phyloP scores from a whole-genome alignment of 2,329 filamentous ascomycete genomes.

The Aspergillus felis region DNA sequence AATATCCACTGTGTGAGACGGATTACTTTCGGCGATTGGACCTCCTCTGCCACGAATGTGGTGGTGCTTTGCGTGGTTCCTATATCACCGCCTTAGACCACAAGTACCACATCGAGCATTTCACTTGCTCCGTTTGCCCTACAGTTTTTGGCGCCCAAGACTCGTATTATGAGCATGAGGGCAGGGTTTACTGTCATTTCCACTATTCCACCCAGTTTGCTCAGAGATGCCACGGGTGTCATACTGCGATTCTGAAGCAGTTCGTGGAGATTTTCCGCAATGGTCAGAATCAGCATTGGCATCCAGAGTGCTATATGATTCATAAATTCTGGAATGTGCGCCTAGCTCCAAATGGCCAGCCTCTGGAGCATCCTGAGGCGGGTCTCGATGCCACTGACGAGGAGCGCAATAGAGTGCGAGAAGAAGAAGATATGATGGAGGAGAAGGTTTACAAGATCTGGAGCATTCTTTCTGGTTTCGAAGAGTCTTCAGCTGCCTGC shows the following conservation, averaged over 20 bases:
- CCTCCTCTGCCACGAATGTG: slow-evolving; percentile 86
- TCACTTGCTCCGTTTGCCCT: slow-evolving; percentile 93
- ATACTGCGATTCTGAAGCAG: slow-evolving; percentile 95
- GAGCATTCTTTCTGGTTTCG: slow-evolving; percentile 95
- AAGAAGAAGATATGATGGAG: slow-evolving; percentile 90
- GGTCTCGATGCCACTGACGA: slow-evolving; percentile 60
- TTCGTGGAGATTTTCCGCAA: slow-evolving; percentile 99
- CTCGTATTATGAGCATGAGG: slow-evolving; percentile 98
- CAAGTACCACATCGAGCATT: slow-evolving; percentile 99
- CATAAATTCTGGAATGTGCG: slow-evolving; percentile 99
- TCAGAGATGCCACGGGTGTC: slow-evolving; percentile 92
- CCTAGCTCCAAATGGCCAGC: slow-evolving; percentile 60
- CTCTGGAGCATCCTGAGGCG: slow-evolving; percentile 41
- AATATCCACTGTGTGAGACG: slow-evolving; percentile 95
- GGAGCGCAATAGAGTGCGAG: slow-evolving; percentile 70
- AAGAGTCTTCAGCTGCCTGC: slow-evolving; percentile 95
- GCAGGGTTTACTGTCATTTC: slow-evolving; percentile 95
- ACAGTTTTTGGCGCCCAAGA: slow-evolving; percentile 98
- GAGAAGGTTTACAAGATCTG: slow-evolving; percentile 97
- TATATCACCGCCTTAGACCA: slow-evolving; percentile 97
- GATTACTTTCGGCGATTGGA: slow-evolving; percentile 95
- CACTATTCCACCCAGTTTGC: slow-evolving; percentile 98
- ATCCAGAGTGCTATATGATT: slow-evolving; percentile 99
- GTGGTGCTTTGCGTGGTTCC: slow-evolving; percentile 86
- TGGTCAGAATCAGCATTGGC: slow-evolving; percentile 98